Conservation (phyloP, 345 rosid genomes). For the Durio zibethinus region DNA sequence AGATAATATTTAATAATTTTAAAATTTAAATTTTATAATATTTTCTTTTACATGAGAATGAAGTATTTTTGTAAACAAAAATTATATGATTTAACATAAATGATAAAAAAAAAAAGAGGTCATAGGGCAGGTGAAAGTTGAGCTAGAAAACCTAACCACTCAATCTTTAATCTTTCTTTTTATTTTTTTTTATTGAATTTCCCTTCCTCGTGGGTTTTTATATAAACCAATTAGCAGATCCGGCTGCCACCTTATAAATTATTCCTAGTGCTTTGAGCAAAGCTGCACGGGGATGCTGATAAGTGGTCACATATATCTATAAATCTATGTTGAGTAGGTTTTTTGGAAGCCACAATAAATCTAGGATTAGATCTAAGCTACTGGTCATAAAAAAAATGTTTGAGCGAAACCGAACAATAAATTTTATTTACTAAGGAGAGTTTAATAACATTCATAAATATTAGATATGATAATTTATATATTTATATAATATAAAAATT, state of each 20-base stretch:
- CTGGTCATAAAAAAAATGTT: not conserved
- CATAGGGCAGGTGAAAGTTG: constrained; percentile 12
- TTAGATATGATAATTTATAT: too few relatives aligned
- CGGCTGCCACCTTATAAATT: not conserved
- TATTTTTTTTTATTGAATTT: not conserved
- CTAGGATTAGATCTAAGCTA: too few relatives aligned
- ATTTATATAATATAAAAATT: too few relatives aligned
- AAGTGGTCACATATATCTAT: too few relatives aligned
- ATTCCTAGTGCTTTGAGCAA: not conserved
- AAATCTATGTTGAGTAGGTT: not conserved
- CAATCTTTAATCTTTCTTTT: not conserved
- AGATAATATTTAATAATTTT: too few relatives aligned
- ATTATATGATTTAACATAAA: too few relatives aligned
- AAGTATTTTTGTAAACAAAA: too few relatives aligned
- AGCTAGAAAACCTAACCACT: not conserved
- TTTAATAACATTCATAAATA: too few relatives aligned
- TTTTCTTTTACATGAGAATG: too few relatives aligned
- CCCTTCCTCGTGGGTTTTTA: not conserved
- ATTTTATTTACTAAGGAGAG: too few relatives aligned
- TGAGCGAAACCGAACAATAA: too few relatives aligned
- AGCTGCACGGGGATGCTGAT: not conserved
- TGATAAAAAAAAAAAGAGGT: not conserved
- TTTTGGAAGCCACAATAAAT: not conserved
- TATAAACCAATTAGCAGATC: not conserved
- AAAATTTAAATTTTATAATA: too few relatives aligned